phyloP scores from a whole-genome alignment of 2,329 filamentous ascomycete species.

The Cordyceps sp. region DNA sequence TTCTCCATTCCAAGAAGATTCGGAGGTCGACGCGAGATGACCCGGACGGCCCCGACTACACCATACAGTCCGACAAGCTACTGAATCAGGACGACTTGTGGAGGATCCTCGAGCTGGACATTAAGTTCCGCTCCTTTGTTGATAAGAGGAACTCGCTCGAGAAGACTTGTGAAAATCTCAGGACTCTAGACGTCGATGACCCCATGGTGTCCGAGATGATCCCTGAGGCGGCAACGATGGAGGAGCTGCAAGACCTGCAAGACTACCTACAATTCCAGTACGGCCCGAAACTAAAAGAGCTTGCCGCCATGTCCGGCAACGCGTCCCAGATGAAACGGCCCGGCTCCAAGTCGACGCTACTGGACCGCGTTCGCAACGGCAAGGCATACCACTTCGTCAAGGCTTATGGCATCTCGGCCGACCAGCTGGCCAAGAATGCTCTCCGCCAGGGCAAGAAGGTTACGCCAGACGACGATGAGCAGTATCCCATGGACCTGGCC shows the following conservation, averaged over 20 bases:
- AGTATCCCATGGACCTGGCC: constrained; percentile 72
- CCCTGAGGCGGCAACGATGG: constrained; percentile 66
- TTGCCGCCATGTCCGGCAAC: constrained; percentile 46
- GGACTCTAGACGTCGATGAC: constrained; percentile 48
- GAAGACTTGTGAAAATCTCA: constrained; percentile 60
- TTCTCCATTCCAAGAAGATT: constrained; percentile 72
- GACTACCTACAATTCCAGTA: constrained; percentile 96
- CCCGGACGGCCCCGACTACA: constrained; percentile 53
- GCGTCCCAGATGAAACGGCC: constrained; percentile 60
- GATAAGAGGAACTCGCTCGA: constrained; percentile 83
- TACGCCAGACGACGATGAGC: constrained; percentile 69
- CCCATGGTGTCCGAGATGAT: constrained; percentile 67
- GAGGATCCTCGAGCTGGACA: constrained; percentile 85
- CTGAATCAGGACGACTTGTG: constrained; percentile 86
- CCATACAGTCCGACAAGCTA: constrained; percentile 69
- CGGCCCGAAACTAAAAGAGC: constrained; percentile 64
- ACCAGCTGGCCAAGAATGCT: constrained; percentile 76
- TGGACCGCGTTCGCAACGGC: constrained; percentile 69
- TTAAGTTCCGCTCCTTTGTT: constrained; percentile 84
- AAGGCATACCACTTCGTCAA: constrained; percentile 70
- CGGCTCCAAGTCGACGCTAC: constrained; percentile 63
- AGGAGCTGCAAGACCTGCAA: constrained; percentile 90
- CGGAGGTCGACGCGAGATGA: constrained; percentile 46
- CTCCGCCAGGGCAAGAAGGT: constrained; percentile 62
- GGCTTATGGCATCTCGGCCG: constrained; percentile 78